Evolutionary conservation across 208 protist genomes (phyloP).

Genomic region (Trichomonas tenax): DNA sequence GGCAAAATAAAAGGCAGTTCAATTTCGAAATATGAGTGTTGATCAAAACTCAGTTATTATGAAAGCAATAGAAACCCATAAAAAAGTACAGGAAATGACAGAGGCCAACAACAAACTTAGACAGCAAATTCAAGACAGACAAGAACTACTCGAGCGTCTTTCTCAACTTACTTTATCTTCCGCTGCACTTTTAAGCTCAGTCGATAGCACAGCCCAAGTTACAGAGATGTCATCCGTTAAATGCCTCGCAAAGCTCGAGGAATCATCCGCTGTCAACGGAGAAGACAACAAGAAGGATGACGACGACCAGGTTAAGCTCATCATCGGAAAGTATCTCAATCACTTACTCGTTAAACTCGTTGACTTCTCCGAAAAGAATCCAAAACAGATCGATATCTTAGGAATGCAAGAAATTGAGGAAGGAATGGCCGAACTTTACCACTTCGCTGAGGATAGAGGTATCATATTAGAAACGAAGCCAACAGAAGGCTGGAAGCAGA

Average conservation of each 20-base stretch:
- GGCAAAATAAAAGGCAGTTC: no score
- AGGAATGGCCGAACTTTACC: not conserved
- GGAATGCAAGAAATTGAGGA: not conserved
- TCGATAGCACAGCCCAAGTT: not conserved
- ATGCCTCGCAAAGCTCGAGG: not conserved
- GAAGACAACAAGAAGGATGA: not conserved
- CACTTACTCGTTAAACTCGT: not conserved
- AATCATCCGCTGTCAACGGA: not conserved
- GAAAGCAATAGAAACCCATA: not conserved
- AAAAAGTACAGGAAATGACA: not conserved
- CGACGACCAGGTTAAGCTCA: not conserved
- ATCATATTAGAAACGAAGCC: not conserved
- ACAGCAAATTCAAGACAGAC: not conserved
- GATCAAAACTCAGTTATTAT: not conserved
- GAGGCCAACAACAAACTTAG: not conserved
- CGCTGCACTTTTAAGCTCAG: not conserved
- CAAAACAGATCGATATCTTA: not conserved
- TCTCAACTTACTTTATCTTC: not conserved
- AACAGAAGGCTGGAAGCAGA: not conserved
- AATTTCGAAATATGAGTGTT: no score
- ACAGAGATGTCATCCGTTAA: not conserved
- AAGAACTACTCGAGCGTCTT: not conserved
- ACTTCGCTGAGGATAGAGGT: not conserved
- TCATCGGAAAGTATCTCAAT: not conserved
- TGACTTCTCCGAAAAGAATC: not conserved